These are phyloP conservation scores for Ustilago loliicola DNA, from an alignment of 1,284 basidiomycete species.

Conservation along the genomic window DNA sequence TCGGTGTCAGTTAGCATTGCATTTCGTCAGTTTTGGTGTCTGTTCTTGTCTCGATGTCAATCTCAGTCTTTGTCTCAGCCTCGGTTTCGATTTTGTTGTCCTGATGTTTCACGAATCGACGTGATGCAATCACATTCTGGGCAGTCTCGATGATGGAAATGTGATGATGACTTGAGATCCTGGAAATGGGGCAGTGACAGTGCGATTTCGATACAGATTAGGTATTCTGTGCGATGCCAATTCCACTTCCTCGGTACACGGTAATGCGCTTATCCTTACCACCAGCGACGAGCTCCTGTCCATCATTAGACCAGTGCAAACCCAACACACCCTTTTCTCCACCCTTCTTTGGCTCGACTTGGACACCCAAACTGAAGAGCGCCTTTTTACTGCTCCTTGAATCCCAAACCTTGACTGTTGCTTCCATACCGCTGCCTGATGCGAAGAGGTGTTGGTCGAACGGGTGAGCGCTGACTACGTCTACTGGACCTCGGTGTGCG, in stretches of 20 bases:
- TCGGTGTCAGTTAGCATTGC: neutral
- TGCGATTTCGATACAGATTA: conserved; percentile 3
- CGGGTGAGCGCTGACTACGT: conserved; percentile 52
- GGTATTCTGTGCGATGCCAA: neutral
- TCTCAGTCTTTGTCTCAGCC: neutral
- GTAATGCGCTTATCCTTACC: conserved; percentile 63
- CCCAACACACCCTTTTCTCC: conserved; percentile 51
- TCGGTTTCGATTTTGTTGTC: neutral
- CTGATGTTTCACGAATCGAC: too few species aligned
- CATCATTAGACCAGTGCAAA: conserved; percentile 61
- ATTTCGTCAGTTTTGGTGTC: neutral
- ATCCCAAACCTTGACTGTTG: conserved; percentile 64
- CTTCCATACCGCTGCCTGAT: conserved; percentile 52
- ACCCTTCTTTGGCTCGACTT: neutral
- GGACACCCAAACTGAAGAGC: conserved; percentile 58
- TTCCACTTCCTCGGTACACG: conserved; percentile 42
- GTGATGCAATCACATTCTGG: too few species aligned
- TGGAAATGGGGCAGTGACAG: too few species aligned
- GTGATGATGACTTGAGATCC: too few species aligned
- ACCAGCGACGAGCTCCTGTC: conserved; percentile 63
- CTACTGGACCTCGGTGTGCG: conserved; percentile 59
- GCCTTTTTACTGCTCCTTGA: conserved; percentile 58
- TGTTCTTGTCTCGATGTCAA: neutral
- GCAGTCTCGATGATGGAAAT: too few species aligned
- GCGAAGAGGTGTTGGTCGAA: conserved; percentile 54